Base-by-base conservation (phyloP, 2,329 filamentous ascomycete genomes). In the Fusarium sp. region DNA sequence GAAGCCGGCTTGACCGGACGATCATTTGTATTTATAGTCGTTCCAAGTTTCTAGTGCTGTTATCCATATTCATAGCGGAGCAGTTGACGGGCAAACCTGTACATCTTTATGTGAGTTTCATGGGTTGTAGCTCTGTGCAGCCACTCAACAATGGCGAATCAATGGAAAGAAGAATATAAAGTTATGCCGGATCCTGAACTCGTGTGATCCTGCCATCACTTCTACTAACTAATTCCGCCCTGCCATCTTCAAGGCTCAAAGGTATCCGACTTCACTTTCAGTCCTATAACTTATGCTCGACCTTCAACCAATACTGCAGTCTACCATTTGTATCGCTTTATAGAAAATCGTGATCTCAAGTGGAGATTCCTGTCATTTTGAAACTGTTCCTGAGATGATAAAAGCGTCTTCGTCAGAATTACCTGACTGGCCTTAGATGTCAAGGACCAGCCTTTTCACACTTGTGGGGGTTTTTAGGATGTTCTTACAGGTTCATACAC, bases 21-120 rank as follows among this genome's bases (percentile, higher is more conserved):
- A 14, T 49, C 54, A 47, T 47, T 29, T 73, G 54, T 73, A 73
- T 45, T 14, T 65, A n/a, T 62, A 61, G 18, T 17, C 45, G 12
- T 8, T 57, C 41, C n/a, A 35, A 29, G 38, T 41, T 49, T 41
- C 18, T 4, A 18, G 33, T 54, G 33, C n/a, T 25, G 22, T 39
- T 22, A 14, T 42, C 15, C 31, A 45, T 20, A 33, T 17, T 31
- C 27, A 36, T 17, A 20, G 14, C 31, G 31, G n/a, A 39, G 35
- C 12, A 50, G 6, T 41, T 45, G 29, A 58, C 27, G 46, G 42
- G 39, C 12, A 39, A 45, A 29, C 45, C 15, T 38, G 18, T 58
- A 29, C 38, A 29, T 31, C 5, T 46, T 44, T 25, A 22, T 53
- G 11, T 25, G 11, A 12, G 7, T 44, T 29, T 55, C 12, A n/a